Percentiles rank a stretch among this genome's conserved stretches.
Evolutionary conservation across 106 monocot species (phyloP).

Genomic region (Dendrobium catenatum): DNA sequence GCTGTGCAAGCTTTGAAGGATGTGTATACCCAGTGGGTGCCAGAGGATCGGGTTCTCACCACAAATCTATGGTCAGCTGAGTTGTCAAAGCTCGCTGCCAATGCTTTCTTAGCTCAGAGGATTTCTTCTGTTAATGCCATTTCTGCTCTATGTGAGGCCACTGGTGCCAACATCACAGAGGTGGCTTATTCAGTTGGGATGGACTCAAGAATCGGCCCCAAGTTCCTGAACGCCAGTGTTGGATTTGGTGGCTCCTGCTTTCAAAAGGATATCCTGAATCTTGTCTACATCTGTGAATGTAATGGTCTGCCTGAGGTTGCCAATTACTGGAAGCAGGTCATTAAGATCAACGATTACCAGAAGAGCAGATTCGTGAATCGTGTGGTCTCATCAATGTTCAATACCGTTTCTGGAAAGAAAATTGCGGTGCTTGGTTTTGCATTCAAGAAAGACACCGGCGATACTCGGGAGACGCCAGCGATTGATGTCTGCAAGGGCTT

Average conservation of each 20-base stretch:
- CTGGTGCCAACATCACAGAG: slow-evolving; percentile 35
- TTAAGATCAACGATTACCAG: slow-evolving; percentile 58
- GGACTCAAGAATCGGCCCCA: slow-evolving; percentile 38
- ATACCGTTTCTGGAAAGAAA: slow-evolving; percentile 44
- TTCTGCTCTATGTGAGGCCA: slow-evolving; percentile 39
- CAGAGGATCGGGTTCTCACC: slow-evolving; percentile 33
- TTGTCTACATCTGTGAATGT: slow-evolving; percentile 54
- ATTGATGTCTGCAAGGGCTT: slow-evolving; percentile 47
- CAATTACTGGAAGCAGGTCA: slow-evolving; percentile 55
- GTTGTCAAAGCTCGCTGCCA: slow-evolving; percentile 49
- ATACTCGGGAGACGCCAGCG: slow-evolving; percentile 42
- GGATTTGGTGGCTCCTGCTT: slow-evolving; percentile 51
- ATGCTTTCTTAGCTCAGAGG: slow-evolving; percentile 51
- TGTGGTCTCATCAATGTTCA: slow-evolving; percentile 46
- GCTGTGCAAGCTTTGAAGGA: slow-evolving; percentile 36
- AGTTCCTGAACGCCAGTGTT: slow-evolving; percentile 46
- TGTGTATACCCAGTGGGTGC: slow-evolving; percentile 43
- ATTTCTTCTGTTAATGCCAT: slow-evolving; percentile 47
- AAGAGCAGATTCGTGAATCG: slow-evolving; percentile 48
- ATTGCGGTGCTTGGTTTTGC: slow-evolving; percentile 42
- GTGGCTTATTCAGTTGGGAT: slow-evolving; percentile 40
- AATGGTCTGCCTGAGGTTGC: slow-evolving; percentile 43
- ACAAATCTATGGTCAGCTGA: slow-evolving; percentile 55
- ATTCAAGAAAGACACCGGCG: slow-evolving; percentile 49
- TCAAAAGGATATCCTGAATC: slow-evolving; percentile 48